These are phyloP conservation scores for Ailanthus altissimus DNA, from an alignment of 345 rosid species.

Conservation along the genomic window DNA sequence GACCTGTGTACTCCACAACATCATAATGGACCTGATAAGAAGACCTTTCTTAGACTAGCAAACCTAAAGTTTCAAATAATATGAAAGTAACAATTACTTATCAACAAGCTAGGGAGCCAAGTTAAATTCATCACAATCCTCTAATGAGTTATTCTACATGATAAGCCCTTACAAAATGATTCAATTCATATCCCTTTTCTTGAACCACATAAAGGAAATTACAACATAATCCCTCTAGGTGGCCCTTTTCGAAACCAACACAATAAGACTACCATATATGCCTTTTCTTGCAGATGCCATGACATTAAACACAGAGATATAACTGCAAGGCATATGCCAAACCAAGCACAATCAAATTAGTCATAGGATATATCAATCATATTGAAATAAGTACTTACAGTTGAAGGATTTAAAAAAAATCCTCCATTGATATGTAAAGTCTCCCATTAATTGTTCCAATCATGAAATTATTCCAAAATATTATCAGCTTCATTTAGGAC, in stretches of 20 bases:
- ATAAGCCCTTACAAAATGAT: not conserved
- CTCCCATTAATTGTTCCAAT: conserved; percentile 44
- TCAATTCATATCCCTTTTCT: not conserved
- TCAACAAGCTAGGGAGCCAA: not conserved
- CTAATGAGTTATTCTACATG: not conserved
- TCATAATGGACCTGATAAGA: conserved; percentile 40
- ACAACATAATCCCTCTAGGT: not conserved
- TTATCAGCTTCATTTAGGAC: not conserved
- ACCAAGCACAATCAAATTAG: not conserved
- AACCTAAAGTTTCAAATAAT: conserved; percentile 12
- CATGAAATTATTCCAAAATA: conserved; percentile 14
- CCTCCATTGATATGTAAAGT: conserved; percentile 30
- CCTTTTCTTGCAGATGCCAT: not conserved
- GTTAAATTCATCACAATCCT: not conserved
- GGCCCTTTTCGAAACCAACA: not conserved
- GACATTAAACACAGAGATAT: not conserved
- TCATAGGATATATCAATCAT: conserved; percentile 10
- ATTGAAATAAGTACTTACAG: conserved; percentile 34
- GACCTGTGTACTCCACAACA: conserved; percentile 25
- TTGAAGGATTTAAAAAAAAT: conserved; percentile 23
- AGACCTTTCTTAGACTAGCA: conserved; percentile 22
- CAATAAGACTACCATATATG: not conserved
- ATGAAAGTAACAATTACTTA: not conserved
- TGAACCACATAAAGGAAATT: not conserved
- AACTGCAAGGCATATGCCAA: not conserved